Base-by-base conservation (phyloP, 768 basidiomycete genomes). In the Rickenella mellea region DNA sequence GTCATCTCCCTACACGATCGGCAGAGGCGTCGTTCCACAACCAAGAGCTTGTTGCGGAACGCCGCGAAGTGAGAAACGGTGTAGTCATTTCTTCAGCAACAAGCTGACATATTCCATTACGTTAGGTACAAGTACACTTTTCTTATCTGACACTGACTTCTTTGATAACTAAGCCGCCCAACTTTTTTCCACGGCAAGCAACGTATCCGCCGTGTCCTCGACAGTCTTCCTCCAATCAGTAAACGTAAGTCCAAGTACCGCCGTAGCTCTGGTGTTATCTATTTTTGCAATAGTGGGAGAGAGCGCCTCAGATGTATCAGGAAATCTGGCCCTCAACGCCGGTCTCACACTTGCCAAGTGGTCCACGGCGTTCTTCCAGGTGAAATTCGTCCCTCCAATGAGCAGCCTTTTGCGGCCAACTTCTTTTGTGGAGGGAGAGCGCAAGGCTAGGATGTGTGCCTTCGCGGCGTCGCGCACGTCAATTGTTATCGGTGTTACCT, bases 401-500 rank as follows among this genome's bases (percentile, higher is more conserved):
- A 42, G 5, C 37, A 51, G 26, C 1, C 49, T 42, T 33, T 48
- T 44, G 15, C 36, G 43, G 3, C 44, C 48, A 33, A 27, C 33
- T 3, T 17, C 10, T 9, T 8, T 43, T 10, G 42, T 3, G 9
- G 33, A 17, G 14, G 48, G 49, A 4, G 44, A 17, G 35, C 21
- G 20, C 35, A 57, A 47, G 2, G 55, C 55, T 3, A 53, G 48
- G 19, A 64, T 49, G 42, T 57, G 56, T 9, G 59, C 47, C 4
- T 41, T 32, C 0, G 62, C 64, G 36, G 61, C 58, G 38, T 66
- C 65, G 22, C 64, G 52, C 2, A 63, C 63, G 48, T 67, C 66
- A 36, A 46, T 42, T 20, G 26, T 43, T 12, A 47, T 4, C 8
- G 49, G 46, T 21, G 31, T 35, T 2, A 2, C 15, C 11, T 14